phyloP scores from a whole-genome alignment of 2,329 filamentous ascomycete species.

The Aspergillus piperis region DNA sequence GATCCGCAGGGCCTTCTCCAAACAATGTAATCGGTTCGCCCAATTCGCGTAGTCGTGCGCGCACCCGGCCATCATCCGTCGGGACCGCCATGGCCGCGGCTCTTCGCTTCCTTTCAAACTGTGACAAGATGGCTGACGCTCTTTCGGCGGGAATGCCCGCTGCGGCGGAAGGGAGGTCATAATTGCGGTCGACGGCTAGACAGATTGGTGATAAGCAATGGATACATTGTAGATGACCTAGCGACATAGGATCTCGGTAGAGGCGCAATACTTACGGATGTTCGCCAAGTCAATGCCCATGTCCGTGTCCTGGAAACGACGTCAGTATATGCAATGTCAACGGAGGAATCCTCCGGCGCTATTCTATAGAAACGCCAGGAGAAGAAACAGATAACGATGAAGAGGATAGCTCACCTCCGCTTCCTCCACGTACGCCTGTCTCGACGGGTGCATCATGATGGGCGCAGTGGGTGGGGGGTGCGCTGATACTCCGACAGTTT shows the following conservation, averaged over 20 bases:
- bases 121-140: slow-evolving; percentile 78
- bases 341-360: neutral
- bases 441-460: slow-evolving; percentile 75
- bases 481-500: neutral
- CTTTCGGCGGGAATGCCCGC: slow-evolving; percentile 74
- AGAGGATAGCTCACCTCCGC: slow-evolving; percentile 59
- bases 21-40: slow-evolving; percentile 95
- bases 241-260: neutral
- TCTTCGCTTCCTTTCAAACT: slow-evolving; percentile 88
- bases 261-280: slow-evolving; percentile 56
- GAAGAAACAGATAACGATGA: neutral
- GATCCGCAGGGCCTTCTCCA: slow-evolving; percentile 81
- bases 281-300: slow-evolving; percentile 64
- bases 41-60: slow-evolving; percentile 75
- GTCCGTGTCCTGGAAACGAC: slow-evolving; percentile 50
- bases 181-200: slow-evolving; percentile 74
- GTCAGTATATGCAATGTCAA: slow-evolving; percentile 23
- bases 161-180: slow-evolving; percentile 69
- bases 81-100: slow-evolving; percentile 88
- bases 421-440: slow-evolving; percentile 94
- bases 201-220: neutral
- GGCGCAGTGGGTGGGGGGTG: slow-evolving; percentile 8
- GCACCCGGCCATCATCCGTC: slow-evolving; percentile 87
- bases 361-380: neutral
- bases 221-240: neutral